Percentiles rank a stretch among this genome's conserved stretches.
Conservation (phyloP, 2,329 filamentous ascomycete genomes). For the Pochonia chlamydosporia region DNA sequence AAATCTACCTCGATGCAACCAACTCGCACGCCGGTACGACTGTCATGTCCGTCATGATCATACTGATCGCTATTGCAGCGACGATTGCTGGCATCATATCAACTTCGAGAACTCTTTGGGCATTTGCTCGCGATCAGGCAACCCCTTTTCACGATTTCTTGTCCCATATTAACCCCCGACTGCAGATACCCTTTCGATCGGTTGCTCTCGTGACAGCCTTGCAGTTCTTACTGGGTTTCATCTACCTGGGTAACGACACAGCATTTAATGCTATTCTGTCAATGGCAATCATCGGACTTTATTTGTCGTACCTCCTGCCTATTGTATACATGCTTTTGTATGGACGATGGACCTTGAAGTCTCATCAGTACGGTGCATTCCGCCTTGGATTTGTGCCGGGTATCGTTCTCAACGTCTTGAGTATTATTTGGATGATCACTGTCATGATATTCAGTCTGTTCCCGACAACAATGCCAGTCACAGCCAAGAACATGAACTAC, state of each 20-base stretch:
- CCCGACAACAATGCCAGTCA: constrained; percentile 33
- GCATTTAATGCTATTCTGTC: constrained; percentile 35
- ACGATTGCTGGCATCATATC: constrained; percentile 27
- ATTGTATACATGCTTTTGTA: constrained; percentile 30
- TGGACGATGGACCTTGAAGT: constrained; percentile 20
- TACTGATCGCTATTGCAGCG: constrained; percentile 21
- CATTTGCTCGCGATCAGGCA: constrained; percentile 31
- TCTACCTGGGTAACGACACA: constrained; percentile 35
- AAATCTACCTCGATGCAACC: constrained; percentile 28
- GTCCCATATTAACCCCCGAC: constrained; percentile 22
- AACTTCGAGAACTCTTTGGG: constrained; percentile 31
- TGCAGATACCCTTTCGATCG: constrained; percentile 27
- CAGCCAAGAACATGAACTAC: constrained; percentile 41
- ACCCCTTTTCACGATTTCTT: constrained; percentile 31
- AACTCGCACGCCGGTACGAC: constrained; percentile 18
- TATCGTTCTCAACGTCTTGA: constrained; percentile 30
- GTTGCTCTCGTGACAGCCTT: constrained; percentile 19
- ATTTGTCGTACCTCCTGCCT: constrained; percentile 36
- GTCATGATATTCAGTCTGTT: constrained; percentile 41
- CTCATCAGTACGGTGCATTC: constrained; percentile 18
- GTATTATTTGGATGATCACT: constrained; percentile 36
- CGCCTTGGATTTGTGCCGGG: constrained; percentile 27
- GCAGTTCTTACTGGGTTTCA: constrained; percentile 26
- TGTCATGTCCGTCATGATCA: constrained; percentile 22
- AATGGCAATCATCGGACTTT: constrained; percentile 36